These are phyloP conservation scores for Mycotypha africana DNA, from an alignment of 371 early-diverging fungal species.

Conservation along the genomic window DNA sequence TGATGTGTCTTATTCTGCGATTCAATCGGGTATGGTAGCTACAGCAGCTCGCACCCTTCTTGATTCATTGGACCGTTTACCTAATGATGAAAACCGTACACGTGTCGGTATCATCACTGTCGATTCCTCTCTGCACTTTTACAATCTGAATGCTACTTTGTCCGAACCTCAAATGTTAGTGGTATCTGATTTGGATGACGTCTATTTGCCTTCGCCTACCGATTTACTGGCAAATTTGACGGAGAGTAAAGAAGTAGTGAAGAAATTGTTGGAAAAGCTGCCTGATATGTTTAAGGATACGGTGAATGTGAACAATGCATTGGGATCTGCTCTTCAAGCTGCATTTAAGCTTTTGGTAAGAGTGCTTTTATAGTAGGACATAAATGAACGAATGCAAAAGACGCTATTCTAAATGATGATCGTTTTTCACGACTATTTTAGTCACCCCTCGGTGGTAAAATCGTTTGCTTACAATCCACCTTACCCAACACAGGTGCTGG, in stretches of 20 bases:
- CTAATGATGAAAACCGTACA: conserved; percentile 85
- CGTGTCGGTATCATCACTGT: conserved; percentile 88
- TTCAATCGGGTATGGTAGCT: conserved; percentile 72
- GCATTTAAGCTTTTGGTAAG: conserved; percentile 77
- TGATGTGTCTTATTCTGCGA: conserved; percentile 86
- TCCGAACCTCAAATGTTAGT: conserved; percentile 92
- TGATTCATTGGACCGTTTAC: conserved; percentile 80
- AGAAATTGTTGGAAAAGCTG: conserved; percentile 68
- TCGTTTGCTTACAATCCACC: conserved; percentile 76
- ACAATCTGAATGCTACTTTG: conserved; percentile 60
- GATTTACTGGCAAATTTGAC: conserved; percentile 83
- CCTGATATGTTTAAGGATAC: conserved; percentile 82
- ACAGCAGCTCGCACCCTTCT: conserved; percentile 77
- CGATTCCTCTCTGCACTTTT: conserved; percentile 87
- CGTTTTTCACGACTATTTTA: too few species aligned
- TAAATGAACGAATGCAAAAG: too few species aligned
- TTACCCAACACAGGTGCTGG: conserved; percentile 84
- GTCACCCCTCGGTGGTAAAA: conserved; percentile 86
- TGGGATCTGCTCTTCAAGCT: conserved; percentile 84
- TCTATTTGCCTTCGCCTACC: conserved; percentile 80
- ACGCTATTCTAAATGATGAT: too few species aligned
- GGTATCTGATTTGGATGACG: conserved; percentile 86
- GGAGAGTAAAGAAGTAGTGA: conserved; percentile 65
- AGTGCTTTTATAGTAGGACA: too few species aligned
- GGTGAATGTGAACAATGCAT: conserved; percentile 66